These are phyloP conservation scores for Scolecobasidium constrictum DNA, from an alignment of 2,329 filamentous ascomycete species.

Conservation along the genomic window DNA sequence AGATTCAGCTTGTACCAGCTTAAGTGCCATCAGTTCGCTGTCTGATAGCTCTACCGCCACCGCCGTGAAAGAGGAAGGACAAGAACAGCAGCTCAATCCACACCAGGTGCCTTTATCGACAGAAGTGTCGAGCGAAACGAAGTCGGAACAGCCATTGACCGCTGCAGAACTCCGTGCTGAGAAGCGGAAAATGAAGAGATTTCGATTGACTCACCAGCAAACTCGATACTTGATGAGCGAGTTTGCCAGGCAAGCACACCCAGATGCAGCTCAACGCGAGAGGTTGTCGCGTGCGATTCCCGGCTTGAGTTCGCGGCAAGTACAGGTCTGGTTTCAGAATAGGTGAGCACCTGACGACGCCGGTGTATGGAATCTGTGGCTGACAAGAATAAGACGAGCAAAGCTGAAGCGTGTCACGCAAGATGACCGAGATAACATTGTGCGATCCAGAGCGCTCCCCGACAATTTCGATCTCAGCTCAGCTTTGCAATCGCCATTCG, in stretches of 20 bases:
- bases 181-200: constrained; percentile 58
- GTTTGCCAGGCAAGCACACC: constrained; percentile 88
- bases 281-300: constrained; percentile 82
- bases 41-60: constrained; percentile 35
- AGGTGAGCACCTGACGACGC: constrained; percentile 53
- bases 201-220: constrained; percentile 87
- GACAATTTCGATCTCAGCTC: constrained; percentile 50
- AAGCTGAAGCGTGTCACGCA: constrained; percentile 51
- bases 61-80: constrained; percentile 22
- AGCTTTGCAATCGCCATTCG: constrained; percentile 45
- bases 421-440: constrained; percentile 50
- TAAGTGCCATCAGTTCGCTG: too few species aligned
- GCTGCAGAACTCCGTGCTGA: constrained; percentile 37
- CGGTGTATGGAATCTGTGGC: too few species aligned
- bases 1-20: too few species aligned
- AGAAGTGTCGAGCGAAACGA: too few species aligned
- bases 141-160: constrained; percentile 22
- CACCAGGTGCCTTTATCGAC: too few species aligned
- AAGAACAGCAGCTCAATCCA: constrained; percentile 22
- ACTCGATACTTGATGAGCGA: constrained; percentile 97
- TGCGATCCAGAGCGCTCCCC: constrained; percentile 48
- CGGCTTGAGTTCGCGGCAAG: constrained; percentile 80
- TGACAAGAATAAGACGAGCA: constrained; percentile 44
- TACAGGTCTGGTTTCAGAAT: constrained; percentile 98
- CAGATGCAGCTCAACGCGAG: constrained; percentile 83